These are phyloP conservation scores for Mortierella sp. DNA, from an alignment of 371 early-diverging fungal genomes.

Conservation along the genomic window DNA sequence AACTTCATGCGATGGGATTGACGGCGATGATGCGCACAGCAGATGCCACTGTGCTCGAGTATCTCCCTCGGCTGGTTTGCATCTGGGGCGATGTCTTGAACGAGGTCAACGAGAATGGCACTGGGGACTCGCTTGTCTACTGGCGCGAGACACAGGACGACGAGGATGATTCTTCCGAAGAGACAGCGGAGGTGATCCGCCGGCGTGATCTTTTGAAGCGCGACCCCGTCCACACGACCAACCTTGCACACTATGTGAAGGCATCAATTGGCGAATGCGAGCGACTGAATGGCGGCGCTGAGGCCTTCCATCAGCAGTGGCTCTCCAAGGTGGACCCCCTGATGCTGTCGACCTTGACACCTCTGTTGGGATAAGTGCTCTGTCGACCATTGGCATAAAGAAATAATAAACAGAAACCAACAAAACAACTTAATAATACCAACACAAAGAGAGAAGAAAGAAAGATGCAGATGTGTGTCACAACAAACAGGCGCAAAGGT, in stretches of 20 bases:
- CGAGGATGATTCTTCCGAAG: slow-evolving; percentile 66
- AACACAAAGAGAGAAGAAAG: too few relatives aligned
- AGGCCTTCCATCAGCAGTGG: slow-evolving; percentile 59
- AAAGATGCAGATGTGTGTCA: slow-evolving; percentile 10
- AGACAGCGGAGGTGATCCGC: slow-evolving; percentile 26
- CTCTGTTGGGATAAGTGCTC: slow-evolving; percentile 28
- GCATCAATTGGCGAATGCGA: slow-evolving; percentile 63
- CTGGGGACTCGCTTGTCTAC: slow-evolving; percentile 75
- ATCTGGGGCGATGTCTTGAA: slow-evolving; percentile 77
- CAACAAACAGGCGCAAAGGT: background rate
- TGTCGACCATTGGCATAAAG: background rate
- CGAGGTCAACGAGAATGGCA: slow-evolving; percentile 73
- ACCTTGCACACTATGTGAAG: slow-evolving; percentile 66
- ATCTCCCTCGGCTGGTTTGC: slow-evolving; percentile 68
- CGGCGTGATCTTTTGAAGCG: slow-evolving; percentile 62
- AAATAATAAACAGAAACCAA: slow-evolving; percentile 1
- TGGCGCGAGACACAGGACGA: slow-evolving; percentile 73
- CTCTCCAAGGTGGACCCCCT: slow-evolving; percentile 67
- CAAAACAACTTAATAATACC: background rate
- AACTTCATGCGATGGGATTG: slow-evolving; percentile 80
- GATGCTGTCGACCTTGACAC: slow-evolving; percentile 62
- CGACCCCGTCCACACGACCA: slow-evolving; percentile 72
- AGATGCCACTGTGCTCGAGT: slow-evolving; percentile 61
- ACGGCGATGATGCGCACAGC: slow-evolving; percentile 73
- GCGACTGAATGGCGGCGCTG: slow-evolving; percentile 61